These are phyloP conservation scores for Populus davidiana DNA, from an alignment of 345 rosid genomes.

Conservation along the genomic window DNA sequence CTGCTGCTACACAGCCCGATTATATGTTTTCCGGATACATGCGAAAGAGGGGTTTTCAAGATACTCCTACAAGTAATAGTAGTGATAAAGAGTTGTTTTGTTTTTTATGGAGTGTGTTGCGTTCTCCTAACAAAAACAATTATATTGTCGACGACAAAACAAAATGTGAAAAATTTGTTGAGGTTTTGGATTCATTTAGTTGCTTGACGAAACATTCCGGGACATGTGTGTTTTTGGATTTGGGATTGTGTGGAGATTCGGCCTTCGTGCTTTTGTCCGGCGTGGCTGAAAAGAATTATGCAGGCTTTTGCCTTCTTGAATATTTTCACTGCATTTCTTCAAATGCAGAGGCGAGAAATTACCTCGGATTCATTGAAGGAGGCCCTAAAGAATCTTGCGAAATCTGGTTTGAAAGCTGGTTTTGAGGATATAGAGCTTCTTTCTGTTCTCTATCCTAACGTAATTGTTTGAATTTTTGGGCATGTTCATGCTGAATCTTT, in stretches of 20 bases:
- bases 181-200: conserved; percentile 55
- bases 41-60: conserved; percentile 36
- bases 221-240: conserved; percentile 46
- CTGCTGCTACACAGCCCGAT: background rate
- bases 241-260: background rate
- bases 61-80: background rate
- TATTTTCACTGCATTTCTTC: conserved; percentile 47
- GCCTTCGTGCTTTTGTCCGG: conserved; percentile 59
- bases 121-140: conserved; percentile 27
- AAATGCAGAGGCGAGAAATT: conserved; percentile 36
- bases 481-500: background rate
- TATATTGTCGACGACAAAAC: conserved; percentile 40
- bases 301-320: conserved; percentile 67
- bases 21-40: conserved; percentile 21
- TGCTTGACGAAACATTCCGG: conserved; percentile 51
- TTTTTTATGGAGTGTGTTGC: conserved; percentile 46
- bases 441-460: conserved; percentile 72
- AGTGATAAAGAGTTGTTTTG: conserved; percentile 26
- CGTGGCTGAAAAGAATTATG: conserved; percentile 65
- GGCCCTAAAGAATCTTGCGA: conserved; percentile 45
- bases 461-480: conserved; percentile 15
- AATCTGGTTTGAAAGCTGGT: conserved; percentile 45
- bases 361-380: conserved; percentile 40
- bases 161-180: conserved; percentile 54
- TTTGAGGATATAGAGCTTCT: conserved; percentile 64